A percentile compares a stretch with the other conserved stretches of the same genome.
Evolutionary conservation across 352 stramenopile genomes (phyloP).

Genomic region (Pythium rhizo-oryzae): DNA sequence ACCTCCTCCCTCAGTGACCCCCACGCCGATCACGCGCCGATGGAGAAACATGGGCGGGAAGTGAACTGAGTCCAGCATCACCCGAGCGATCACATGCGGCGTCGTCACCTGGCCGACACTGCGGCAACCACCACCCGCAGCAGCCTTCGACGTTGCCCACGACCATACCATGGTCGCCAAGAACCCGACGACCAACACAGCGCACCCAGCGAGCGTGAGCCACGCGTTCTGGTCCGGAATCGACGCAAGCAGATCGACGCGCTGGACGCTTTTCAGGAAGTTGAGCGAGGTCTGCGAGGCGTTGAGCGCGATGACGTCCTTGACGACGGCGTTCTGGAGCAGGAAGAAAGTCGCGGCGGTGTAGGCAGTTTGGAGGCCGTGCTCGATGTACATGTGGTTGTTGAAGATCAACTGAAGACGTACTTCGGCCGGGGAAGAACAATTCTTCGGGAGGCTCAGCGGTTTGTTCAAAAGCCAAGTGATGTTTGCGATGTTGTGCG

Average conservation of each 20-base stretch:
- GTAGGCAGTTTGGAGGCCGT: slow-evolving; percentile 1
- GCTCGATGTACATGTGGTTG: slow-evolving; percentile 8
- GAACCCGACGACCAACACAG: not conserved
- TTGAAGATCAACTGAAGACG: not conserved
- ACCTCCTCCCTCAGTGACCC: not conserved
- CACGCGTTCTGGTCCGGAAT: not conserved
- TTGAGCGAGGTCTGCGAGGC: not conserved
- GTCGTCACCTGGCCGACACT: not conserved
- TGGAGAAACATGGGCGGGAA: not conserved
- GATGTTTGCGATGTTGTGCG: not conserved
- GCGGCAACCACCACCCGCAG: not conserved
- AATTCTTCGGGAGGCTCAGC: not conserved
- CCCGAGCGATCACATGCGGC: not conserved
- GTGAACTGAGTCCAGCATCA: not conserved
- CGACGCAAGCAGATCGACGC: not conserved
- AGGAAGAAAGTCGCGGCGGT: slow-evolving; percentile 8
- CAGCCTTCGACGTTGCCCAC: not conserved
- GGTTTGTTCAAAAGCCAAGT: not conserved
- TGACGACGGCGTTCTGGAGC: slow-evolving; percentile 1
- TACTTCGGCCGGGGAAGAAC: not conserved
- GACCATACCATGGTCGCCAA: not conserved
- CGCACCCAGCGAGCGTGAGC: slow-evolving; percentile 1
- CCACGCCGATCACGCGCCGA: not conserved
- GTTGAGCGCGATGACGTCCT: not conserved
- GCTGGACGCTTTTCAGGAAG: not conserved